phyloP scores from a whole-genome alignment of 306 rosid genomes.

The Rubus idaeus region DNA sequence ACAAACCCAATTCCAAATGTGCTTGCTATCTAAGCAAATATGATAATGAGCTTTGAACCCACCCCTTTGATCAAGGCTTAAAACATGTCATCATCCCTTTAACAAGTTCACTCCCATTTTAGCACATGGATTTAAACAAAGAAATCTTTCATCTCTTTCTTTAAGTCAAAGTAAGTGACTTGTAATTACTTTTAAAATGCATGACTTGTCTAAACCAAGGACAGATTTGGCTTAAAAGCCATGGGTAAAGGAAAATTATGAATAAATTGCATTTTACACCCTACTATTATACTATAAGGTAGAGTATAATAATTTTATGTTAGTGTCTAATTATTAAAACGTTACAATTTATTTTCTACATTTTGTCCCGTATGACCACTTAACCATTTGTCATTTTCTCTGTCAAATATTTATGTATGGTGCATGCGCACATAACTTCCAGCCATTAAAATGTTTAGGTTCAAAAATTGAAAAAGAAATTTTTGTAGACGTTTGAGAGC shows the following conservation, averaged over 20 bases:
- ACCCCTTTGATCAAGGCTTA: conserved; percentile 15
- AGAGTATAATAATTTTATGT: too few relatives aligned
- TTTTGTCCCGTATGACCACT: too few relatives aligned
- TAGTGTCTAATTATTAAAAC: not conserved
- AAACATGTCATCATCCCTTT: not conserved
- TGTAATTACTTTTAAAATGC: not conserved
- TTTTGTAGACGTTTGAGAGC: too few relatives aligned
- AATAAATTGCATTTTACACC: not conserved
- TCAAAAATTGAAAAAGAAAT: too few relatives aligned
- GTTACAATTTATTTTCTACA: too few relatives aligned
- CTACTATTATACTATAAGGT: too few relatives aligned
- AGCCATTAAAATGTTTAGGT: too few relatives aligned
- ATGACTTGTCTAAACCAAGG: not conserved
- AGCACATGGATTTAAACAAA: conserved; percentile 13
- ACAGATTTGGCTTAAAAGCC: not conserved
- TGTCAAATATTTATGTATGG: too few relatives aligned
- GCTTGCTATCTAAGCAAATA: conserved; percentile 7
- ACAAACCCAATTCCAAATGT: conserved; percentile 4
- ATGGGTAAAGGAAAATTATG: not conserved
- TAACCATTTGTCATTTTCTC: too few relatives aligned
- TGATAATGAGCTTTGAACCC: conserved; percentile 18
- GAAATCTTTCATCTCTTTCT: not conserved
- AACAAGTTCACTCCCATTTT: not conserved
- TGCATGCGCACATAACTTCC: too few relatives aligned
- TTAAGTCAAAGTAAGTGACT: conserved; percentile 42